Conservation (phyloP, 192 early-diverging fungal genomes). For the Funneliformis geosporum region DNA sequence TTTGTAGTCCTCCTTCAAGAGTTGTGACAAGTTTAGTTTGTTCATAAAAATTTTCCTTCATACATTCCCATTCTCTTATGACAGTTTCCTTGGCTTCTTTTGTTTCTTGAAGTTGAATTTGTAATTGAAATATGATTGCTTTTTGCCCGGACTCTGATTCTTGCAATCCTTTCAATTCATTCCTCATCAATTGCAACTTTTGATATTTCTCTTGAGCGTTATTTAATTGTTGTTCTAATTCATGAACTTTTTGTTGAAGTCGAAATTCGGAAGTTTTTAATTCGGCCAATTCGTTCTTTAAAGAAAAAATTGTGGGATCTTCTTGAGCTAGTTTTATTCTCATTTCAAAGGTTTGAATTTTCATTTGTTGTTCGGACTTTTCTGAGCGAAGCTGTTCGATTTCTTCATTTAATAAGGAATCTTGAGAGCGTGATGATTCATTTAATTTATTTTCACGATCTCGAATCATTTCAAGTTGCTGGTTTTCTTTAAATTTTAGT, state of each 20-base stretch:
- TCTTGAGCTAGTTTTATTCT: not conserved
- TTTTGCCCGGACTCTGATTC: not conserved
- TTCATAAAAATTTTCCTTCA: not conserved
- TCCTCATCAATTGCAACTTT: not conserved
- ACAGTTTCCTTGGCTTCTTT: constrained; percentile 4
- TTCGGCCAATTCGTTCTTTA: constrained; percentile 4
- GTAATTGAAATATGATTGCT: not conserved
- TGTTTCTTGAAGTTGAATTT: not conserved
- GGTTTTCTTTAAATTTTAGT: not conserved
- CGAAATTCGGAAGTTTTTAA: not conserved
- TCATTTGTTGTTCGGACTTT: not conserved
- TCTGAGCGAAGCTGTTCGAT: not conserved
- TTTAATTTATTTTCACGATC: not conserved
- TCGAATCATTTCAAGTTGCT: constrained; percentile 1
- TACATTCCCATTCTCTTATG: not conserved
- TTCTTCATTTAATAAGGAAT: not conserved
- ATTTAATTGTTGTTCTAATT: constrained; percentile 1
- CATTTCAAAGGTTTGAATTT: constrained; percentile 8
- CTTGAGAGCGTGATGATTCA: not conserved
- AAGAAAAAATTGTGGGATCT: not conserved
- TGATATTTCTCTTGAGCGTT: not conserved
- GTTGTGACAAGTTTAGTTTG: not conserved
- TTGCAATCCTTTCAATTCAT: not conserved
- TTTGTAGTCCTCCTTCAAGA: constrained; percentile 8
- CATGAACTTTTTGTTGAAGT: constrained; percentile 1